Conservation (phyloP, 2,329 filamentous ascomycete genomes). For the Aspergillus sp. region DNA sequence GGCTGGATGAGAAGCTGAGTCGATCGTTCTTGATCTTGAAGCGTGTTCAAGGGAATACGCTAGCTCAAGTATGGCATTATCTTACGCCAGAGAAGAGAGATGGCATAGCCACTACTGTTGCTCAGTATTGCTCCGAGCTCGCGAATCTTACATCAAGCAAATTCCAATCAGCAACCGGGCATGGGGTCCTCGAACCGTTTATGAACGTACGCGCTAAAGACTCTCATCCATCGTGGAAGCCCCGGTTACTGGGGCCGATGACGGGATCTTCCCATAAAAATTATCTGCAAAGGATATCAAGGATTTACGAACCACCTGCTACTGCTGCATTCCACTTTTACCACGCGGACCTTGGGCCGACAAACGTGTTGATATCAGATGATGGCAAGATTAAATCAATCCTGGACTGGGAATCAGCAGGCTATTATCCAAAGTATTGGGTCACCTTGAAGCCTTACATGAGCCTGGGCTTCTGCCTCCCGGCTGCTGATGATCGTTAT, state of each 20-base stretch:
- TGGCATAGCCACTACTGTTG: conserved; percentile 1
- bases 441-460: conserved; percentile 14
- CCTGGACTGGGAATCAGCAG: conserved; percentile 20
- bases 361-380: conserved; percentile 18
- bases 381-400: conserved; percentile 9
- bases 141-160: not conserved
- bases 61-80: conserved; percentile 7
- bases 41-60: conserved; percentile 8
- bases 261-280: not conserved
- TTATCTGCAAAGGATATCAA: conserved; percentile 12
- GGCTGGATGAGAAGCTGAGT: conserved; percentile 6
- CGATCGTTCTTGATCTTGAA: conserved; percentile 11
- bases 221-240: conserved; percentile 6
- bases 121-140: conserved; percentile 11
- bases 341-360: conserved; percentile 12
- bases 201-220: not conserved
- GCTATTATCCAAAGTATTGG: conserved; percentile 16
- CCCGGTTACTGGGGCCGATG: conserved; percentile 2
- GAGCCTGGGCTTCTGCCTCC: conserved; percentile 8
- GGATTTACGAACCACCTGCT: not conserved
- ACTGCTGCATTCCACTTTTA: conserved; percentile 11
- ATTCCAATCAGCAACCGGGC: conserved; percentile 4
- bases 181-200: conserved; percentile 14
- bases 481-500: not conserved
- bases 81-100: not conserved